These are phyloP conservation scores for Colletotrichum sidae DNA, from an alignment of 2,329 filamentous ascomycete genomes.

Conservation along the genomic window DNA sequence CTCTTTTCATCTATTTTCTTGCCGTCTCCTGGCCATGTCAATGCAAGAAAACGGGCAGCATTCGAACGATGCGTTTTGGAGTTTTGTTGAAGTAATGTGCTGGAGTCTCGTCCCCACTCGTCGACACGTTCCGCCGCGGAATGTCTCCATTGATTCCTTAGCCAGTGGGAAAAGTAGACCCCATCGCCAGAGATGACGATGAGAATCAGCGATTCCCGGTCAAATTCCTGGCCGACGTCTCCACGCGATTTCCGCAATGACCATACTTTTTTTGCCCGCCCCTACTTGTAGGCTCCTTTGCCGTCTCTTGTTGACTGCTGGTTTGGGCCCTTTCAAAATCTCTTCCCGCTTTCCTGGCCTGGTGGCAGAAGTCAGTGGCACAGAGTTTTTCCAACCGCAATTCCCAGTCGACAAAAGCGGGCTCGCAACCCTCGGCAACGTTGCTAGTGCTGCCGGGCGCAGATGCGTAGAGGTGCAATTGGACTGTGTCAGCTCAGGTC, in stretches of 20 bases:
- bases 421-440: slow-evolving; percentile 25
- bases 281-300: background rate
- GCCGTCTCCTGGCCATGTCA: too few relatives aligned
- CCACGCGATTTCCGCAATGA: slow-evolving; percentile 27
- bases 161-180: background rate
- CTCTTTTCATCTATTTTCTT: too few relatives aligned
- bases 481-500: slow-evolving; percentile 29
- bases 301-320: background rate
- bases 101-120: slow-evolving; percentile 25
- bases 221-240: background rate
- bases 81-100: slow-evolving; percentile 20
- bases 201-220: slow-evolving; percentile 5
- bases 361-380: slow-evolving; percentile 2
- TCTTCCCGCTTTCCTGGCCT: background rate
- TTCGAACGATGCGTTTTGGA: slow-evolving; percentile 17
- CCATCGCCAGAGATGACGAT: too few relatives aligned
- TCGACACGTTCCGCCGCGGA: slow-evolving; percentile 33
- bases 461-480: slow-evolving; percentile 29
- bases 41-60: slow-evolving; percentile 1
- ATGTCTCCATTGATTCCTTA: slow-evolving; percentile 28
- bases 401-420: slow-evolving; percentile 29
- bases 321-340: too few relatives aligned
- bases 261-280: background rate
- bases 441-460: slow-evolving; percentile 32
- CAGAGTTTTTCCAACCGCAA: slow-evolving; percentile 19